Conservation (phyloP, 352 stramenopile species). For the Globisporangium paroecandrum region DNA sequence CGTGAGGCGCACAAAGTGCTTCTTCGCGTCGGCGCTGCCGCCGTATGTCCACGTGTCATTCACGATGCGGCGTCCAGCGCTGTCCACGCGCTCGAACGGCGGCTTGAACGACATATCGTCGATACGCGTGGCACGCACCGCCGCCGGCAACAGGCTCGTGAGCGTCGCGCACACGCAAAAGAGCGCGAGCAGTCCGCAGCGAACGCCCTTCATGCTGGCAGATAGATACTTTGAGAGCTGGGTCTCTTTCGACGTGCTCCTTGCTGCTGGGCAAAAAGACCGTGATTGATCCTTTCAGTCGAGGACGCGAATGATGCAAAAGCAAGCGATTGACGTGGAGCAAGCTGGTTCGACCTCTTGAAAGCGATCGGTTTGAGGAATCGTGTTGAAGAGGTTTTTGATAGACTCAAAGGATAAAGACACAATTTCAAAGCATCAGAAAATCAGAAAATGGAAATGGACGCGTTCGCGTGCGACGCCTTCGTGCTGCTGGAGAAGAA, state of each 20-base stretch:
- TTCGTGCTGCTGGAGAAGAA: conserved; percentile 38
- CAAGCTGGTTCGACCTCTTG: not conserved
- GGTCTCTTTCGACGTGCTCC: not conserved
- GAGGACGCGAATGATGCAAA: not conserved
- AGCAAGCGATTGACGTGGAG: not conserved
- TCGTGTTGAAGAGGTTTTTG: not conserved
- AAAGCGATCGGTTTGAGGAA: not conserved
- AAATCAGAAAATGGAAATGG: not conserved
- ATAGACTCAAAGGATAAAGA: too few species aligned
- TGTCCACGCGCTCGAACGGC: conserved; percentile 67
- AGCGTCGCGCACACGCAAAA: conserved; percentile 32
- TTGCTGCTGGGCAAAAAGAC: not conserved
- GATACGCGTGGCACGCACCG: conserved; percentile 29
- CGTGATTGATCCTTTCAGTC: not conserved
- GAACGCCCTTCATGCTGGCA: conserved; percentile 9
- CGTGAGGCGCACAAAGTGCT: conserved; percentile 87
- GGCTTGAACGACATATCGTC: conserved; percentile 75
- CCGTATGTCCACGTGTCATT: conserved; percentile 77
- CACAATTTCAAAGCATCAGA: too few species aligned
- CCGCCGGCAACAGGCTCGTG: conserved; percentile 18
- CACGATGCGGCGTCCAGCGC: conserved; percentile 55
- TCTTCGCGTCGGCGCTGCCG: conserved; percentile 74
- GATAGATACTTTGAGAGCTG: not conserved
- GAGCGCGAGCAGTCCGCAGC: conserved; percentile 21
- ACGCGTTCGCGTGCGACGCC: conserved; percentile 3